Conservation (phyloP, 225 moss, liverwort and hornwort species). For the Pseudisothecium myosuroides region DNA sequence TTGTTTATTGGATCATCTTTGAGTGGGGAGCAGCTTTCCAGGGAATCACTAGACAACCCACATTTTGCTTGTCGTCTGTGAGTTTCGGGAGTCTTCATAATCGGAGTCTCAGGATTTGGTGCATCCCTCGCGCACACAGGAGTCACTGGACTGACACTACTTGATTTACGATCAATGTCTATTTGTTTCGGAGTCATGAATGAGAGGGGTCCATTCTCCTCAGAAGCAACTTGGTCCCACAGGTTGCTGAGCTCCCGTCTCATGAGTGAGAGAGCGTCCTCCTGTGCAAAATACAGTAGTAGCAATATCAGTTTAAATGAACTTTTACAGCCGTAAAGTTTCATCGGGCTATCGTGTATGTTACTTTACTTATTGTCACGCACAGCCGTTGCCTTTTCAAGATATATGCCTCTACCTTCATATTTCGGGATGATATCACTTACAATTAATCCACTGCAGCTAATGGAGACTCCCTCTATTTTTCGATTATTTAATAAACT, state of each 20-base stretch:
- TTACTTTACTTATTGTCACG: not conserved
- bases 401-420: not conserved
- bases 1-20: constrained; percentile 11
- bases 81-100: constrained; percentile 7
- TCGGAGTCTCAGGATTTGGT: constrained; percentile 5
- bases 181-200: constrained; percentile 18
- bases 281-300: constrained; percentile 31
- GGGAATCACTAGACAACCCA: not conserved
- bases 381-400: not conserved
- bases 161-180: constrained; percentile 2
- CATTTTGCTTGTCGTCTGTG: not conserved
- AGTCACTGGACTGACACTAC: constrained; percentile 5
- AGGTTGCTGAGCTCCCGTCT: constrained; percentile 80
- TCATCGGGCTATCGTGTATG: not conserved
- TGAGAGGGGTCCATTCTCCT: constrained; percentile 34
- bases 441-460: not conserved
- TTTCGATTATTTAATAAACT: not conserved
- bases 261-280: constrained; percentile 69
- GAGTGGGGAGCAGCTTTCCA: not conserved
- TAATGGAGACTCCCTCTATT: not conserved
- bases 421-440: not conserved
- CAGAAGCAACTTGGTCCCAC: constrained; percentile 45
- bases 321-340: not conserved
- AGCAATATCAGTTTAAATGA: not conserved
- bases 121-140: not conserved